Conservation (phyloP, 1,284 basidiomycete species). For the Caloboletus inedulis region DNA sequence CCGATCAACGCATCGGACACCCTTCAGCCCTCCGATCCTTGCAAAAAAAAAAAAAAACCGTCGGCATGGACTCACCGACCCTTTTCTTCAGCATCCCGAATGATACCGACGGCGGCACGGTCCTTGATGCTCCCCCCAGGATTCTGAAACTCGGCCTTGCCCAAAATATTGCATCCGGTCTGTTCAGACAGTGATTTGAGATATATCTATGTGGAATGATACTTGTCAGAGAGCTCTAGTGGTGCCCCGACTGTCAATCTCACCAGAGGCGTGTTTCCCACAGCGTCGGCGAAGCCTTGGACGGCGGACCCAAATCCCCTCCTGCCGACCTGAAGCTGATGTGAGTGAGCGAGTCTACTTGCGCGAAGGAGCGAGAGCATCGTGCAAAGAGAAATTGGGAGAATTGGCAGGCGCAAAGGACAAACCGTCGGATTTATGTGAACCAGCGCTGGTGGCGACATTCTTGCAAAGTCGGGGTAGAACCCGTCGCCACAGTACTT, state of each 20-base stretch:
- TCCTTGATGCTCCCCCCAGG: constrained; percentile 99
- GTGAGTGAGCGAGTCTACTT: constrained; percentile 16
- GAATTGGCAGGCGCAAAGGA: neutral
- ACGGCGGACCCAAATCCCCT: constrained; percentile 57
- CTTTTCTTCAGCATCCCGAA: constrained; percentile 85
- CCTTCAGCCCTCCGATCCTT: neutral
- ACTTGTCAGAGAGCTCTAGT: constrained; percentile 3
- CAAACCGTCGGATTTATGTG: neutral
- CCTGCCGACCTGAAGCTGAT: constrained; percentile 11
- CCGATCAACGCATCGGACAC: neutral
- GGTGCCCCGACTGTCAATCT: constrained; percentile 28
- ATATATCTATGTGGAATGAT: constrained; percentile 58
- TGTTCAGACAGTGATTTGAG: constrained; percentile 83
- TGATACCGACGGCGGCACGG: constrained; percentile 88
- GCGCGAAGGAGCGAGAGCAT: constrained; percentile 42
- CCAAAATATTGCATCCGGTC: constrained; percentile 87
- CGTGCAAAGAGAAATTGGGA: neutral
- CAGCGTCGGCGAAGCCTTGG: constrained; percentile 82
- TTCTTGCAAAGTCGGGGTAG: constrained; percentile 2
- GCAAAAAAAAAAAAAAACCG: neutral
- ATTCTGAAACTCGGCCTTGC: constrained; percentile 98
- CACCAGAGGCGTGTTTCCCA: constrained; percentile 94
- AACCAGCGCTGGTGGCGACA: constrained; percentile 20
- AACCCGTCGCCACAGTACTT: no score
- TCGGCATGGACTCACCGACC: constrained; percentile 55